These are phyloP conservation scores for Tetrahymena malaccensis DNA, from an alignment of 73 alveolate genomes.

Conservation along the genomic window DNA sequence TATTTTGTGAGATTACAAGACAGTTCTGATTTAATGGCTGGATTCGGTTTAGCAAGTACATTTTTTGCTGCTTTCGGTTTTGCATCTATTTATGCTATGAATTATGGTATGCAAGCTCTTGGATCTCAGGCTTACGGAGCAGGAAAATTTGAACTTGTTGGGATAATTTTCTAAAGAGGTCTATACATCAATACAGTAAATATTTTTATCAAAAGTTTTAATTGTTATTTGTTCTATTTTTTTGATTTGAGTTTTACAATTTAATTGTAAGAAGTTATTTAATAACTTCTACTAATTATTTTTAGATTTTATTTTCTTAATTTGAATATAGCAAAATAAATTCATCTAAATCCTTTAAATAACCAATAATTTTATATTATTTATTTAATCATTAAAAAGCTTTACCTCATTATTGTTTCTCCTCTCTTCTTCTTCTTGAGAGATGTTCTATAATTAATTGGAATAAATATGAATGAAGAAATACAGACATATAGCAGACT, in stretches of 20 bases:
- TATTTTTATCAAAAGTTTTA: too few relatives aligned
- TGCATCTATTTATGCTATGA: not conserved
- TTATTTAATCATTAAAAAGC: not conserved
- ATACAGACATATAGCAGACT: not conserved
- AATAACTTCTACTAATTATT: not conserved
- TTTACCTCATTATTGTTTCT: not conserved
- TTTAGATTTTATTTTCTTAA: not conserved
- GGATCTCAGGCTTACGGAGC: not conserved
- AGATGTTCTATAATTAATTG: not conserved
- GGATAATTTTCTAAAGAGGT: not conserved
- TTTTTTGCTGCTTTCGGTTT: not conserved
- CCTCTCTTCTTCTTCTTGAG: not conserved
- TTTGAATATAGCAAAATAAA: too few relatives aligned
- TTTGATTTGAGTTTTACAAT: not conserved
- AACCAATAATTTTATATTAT: not conserved
- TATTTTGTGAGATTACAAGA: not conserved
- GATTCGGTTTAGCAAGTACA: not conserved
- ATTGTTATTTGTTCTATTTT: not conserved
- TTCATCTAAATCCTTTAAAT: not conserved
- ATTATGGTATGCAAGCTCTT: not conserved
- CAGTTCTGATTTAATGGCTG: not conserved
- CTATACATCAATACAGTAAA: not conserved
- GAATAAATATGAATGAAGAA: not conserved
- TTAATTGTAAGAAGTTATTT: not conserved
- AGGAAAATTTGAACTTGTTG: not conserved